Evolutionary conservation across 108 stramenopile genomes (phyloP).

Genomic region (Nannochloropsis salina): DNA sequence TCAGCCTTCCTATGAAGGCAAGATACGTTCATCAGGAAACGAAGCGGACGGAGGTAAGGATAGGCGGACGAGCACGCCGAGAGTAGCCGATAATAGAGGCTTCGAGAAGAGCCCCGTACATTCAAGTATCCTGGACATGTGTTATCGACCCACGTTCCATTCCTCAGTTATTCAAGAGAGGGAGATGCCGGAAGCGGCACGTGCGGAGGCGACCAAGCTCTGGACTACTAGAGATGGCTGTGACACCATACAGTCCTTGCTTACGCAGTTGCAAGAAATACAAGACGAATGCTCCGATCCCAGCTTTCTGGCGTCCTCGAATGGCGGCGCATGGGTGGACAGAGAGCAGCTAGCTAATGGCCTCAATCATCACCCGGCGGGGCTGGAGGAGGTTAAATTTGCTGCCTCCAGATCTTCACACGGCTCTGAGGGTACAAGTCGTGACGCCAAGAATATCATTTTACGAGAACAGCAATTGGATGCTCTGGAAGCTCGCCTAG

Average conservation of each 20-base stretch:
- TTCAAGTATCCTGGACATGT: no score
- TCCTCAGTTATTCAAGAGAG: no score
- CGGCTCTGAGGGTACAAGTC: not conserved
- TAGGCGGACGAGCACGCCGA: not conserved
- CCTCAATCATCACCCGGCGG: not conserved
- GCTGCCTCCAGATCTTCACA: not conserved
- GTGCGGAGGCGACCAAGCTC: no score
- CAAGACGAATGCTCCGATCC: not conserved
- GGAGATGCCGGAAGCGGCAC: no score
- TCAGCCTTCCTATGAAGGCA: not conserved
- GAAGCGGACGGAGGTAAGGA: not conserved
- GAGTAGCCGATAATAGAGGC: not conserved
- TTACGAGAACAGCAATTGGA: slow-evolving; percentile 8
- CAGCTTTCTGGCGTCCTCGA: not conserved
- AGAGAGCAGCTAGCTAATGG: no score
- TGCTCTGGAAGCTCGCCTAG: not conserved
- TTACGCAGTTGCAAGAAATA: not conserved
- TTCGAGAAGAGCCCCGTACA: no score
- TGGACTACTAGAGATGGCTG: not conserved
- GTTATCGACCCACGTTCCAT: no score
- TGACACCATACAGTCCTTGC: not conserved
- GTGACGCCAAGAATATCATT: not conserved
- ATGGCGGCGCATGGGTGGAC: not conserved
- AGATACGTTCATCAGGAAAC: not conserved
- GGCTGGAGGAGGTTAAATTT: not conserved